phyloP scores from a whole-genome alignment of 768 basidiomycete genomes.

The Lyophyllum semitale region DNA sequence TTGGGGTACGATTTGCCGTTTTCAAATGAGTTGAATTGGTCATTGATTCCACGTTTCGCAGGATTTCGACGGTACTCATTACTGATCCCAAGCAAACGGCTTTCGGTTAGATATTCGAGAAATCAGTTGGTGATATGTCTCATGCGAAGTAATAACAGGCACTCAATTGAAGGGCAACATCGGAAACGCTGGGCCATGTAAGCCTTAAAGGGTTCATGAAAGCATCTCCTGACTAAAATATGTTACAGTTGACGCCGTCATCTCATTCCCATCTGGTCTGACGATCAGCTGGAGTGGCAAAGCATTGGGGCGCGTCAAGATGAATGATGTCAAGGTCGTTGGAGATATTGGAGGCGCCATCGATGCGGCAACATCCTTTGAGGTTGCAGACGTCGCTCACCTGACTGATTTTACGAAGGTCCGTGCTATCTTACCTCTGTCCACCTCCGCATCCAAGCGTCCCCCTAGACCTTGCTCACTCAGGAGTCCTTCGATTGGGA shows the following conservation, averaged over 20 bases:
- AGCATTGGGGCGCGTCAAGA: constrained; percentile 58
- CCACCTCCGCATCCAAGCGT: neutral
- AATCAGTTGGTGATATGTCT: neutral
- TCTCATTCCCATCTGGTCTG: constrained; percentile 64
- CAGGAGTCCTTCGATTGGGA: constrained; percentile 70
- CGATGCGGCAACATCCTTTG: constrained; percentile 54
- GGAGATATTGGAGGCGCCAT: constrained; percentile 69
- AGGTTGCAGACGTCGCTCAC: constrained; percentile 55
- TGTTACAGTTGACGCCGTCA: constrained; percentile 60
- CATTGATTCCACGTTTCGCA: constrained; percentile 19
- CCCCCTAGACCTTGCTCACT: constrained; percentile 51
- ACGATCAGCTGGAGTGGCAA: constrained; percentile 61
- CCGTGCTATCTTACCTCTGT: neutral
- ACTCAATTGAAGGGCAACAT: constrained; percentile 62
- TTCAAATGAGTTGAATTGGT: neutral
- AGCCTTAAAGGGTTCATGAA: constrained; percentile 22
- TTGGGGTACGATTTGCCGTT: constrained; percentile 43
- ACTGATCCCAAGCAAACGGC: constrained; percentile 54
- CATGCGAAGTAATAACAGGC: constrained; percentile 28
- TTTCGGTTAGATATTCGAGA: constrained; percentile 45
- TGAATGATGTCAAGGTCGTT: constrained; percentile 57
- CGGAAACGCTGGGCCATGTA: constrained; percentile 73
- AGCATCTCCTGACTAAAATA: constrained; percentile 2
- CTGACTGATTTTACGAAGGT: constrained; percentile 70
- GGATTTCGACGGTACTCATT: constrained; percentile 64